Conservation (phyloP, 2,329 filamentous ascomycete genomes). For the Fusarium veterinarium region DNA sequence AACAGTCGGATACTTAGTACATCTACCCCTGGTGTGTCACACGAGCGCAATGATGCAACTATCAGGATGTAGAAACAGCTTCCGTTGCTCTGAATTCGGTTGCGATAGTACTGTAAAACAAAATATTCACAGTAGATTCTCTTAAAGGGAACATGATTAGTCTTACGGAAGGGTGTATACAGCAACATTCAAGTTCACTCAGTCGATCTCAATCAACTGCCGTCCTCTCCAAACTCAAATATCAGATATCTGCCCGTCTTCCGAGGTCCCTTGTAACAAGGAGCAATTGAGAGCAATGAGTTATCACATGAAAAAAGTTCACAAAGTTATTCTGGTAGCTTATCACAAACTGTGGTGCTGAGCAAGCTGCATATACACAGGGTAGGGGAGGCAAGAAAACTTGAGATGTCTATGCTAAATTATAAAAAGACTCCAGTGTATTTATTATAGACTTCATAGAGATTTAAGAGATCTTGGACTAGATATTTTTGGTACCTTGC, state of each 20-base stretch:
- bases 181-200: background rate
- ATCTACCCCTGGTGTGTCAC: background rate
- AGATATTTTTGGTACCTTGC: background rate
- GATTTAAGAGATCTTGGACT: background rate
- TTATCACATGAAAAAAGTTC: background rate
- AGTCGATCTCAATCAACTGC: background rate
- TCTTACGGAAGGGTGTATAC: background rate
- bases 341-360: background rate
- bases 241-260: background rate
- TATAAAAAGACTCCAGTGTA: too few species aligned
- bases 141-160: accelerated
- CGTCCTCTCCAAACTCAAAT: background rate
- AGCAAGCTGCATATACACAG: background rate
- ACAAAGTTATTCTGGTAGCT: background rate
- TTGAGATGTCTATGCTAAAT: background rate
- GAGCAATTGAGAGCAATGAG: too few species aligned
- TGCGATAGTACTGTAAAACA: background rate
- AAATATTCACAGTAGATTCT: background rate
- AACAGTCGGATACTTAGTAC: background rate
- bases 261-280: background rate
- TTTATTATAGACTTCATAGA: background rate
- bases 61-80: background rate
- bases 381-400: background rate
- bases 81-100: background rate
- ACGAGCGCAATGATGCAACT: background rate